Evolutionary conservation across 257 asterid genomes (phyloP).

Genomic region (Solanum etuberosum): DNA sequence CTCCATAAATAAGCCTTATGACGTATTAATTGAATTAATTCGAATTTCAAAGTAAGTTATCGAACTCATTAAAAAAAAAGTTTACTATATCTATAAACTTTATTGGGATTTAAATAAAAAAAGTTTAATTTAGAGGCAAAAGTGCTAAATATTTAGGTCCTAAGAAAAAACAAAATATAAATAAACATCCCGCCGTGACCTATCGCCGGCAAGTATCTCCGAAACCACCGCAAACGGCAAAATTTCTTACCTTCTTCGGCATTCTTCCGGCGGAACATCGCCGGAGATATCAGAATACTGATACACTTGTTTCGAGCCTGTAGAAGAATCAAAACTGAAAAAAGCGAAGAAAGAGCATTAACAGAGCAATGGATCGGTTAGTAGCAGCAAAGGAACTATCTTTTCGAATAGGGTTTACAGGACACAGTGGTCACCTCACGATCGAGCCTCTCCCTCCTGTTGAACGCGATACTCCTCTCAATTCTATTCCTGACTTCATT

Average conservation of each 20-base stretch:
- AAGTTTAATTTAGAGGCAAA: not conserved
- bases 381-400: conserved; percentile 48
- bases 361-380: conserved; percentile 39
- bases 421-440: conserved; percentile 77
- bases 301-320: not conserved
- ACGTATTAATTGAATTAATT: not conserved
- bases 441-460: conserved; percentile 86
- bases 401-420: conserved; percentile 82
- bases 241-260: not conserved
- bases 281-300: not conserved
- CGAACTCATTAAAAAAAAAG: not conserved
- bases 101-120: not conserved
- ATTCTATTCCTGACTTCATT: conserved; percentile 68
- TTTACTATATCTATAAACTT: not conserved
- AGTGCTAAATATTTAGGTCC: not conserved
- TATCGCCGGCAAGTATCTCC: not conserved
- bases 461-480: conserved; percentile 41
- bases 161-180: not conserved
- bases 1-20: not conserved
- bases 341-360: not conserved
- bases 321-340: not conserved
- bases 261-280: not conserved
- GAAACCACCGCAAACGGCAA: not conserved
- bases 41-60: not conserved
- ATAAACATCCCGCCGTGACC: not conserved